Base-by-base conservation (phyloP, 345 rosid species). In the Eutrema heterophyllum region DNA sequence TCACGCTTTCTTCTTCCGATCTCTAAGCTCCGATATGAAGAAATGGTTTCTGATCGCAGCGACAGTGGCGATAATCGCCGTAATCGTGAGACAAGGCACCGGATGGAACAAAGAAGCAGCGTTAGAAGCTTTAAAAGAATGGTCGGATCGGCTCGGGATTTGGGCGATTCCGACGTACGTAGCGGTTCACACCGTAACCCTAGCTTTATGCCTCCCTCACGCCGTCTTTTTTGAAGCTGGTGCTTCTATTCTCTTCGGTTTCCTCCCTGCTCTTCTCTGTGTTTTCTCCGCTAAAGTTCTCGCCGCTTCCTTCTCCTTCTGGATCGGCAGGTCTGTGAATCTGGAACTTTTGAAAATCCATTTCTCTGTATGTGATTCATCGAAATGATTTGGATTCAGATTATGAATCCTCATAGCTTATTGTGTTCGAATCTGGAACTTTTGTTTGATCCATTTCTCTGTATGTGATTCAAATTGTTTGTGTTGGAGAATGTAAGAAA, bases 151-250 rank as follows among this genome's bases (percentile, higher is more conserved):
- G 29, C 80, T 94, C 9, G 97, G 97, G 13, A 56, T 84, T 5
- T 89, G 98, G 98, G 96, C 95, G 44, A 83, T 94, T 44, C 97
- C 98, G n/a, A 82, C 82, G 52, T 94, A 89, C 69, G 90, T 91
- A 11, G 95, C 79, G 38, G 33, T 88, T 52, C 98, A 94, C 83
- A 86, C 97, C 35, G 68, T 94, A 43, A 75, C 92, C 2, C 74
- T 94, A 49, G 86, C 93, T 9, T 80, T 94, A 33, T 94, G 97
- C 70, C 86, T 94, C 67, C 97, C 97, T 30, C 85, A 73, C 67
- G 99, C 97, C 29, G 81, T 95, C 54, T 91, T 92, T 89, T 87
- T 91, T 29, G 97, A 92, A 82, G 97, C 97, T 5, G 97, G 83
- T 5, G 95, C 99, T 64, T 83, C 97, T 58, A 67, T 88, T 7